A percentile compares a stretch with the other conserved stretches of the same genome.
These are phyloP conservation scores for Suillus sp. DNA, from an alignment of 768 basidiomycete species.

Conservation along the genomic window DNA sequence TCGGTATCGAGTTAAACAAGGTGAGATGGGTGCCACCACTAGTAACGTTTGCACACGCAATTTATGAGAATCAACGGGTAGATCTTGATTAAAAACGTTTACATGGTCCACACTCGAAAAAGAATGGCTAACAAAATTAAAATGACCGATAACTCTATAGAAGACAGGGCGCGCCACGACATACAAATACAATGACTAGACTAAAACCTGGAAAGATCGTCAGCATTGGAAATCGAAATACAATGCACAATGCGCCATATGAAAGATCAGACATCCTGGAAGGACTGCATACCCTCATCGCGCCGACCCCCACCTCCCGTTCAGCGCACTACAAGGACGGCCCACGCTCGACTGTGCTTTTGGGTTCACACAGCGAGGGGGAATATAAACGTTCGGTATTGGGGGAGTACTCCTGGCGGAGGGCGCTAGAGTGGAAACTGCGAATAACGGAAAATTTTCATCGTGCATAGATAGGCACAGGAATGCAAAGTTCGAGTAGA, in stretches of 20 bases:
- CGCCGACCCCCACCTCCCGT: constrained; percentile 71
- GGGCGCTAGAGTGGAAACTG: constrained; percentile 85
- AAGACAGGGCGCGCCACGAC: constrained; percentile 41
- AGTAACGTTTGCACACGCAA: background rate
- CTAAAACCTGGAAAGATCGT: constrained; percentile 13
- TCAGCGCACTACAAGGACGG: constrained; percentile 69
- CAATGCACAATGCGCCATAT: constrained; percentile 27
- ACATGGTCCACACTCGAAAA: background rate
- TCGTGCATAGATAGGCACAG: constrained; percentile 38
- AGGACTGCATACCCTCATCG: constrained; percentile 69
- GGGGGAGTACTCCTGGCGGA: constrained; percentile 71
- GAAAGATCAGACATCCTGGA: constrained; percentile 85
- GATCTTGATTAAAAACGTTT: background rate
- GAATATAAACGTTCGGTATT: constrained; percentile 70
- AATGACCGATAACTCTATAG: background rate
- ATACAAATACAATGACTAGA: constrained; percentile 10
- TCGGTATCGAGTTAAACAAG: background rate
- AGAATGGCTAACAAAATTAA: background rate
- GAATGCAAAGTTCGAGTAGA: constrained; percentile 13
- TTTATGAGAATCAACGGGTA: background rate
- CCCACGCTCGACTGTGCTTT: constrained; percentile 64
- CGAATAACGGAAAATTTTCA: constrained; percentile 75
- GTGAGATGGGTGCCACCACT: background rate
- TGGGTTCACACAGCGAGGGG: constrained; percentile 76
- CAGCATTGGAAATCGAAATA: constrained; percentile 9